Percentiles rank a stretch among this genome's conserved stretches.
Evolutionary conservation across 768 basidiomycete species (phyloP).

Genomic region (Mycena epipterygia): DNA sequence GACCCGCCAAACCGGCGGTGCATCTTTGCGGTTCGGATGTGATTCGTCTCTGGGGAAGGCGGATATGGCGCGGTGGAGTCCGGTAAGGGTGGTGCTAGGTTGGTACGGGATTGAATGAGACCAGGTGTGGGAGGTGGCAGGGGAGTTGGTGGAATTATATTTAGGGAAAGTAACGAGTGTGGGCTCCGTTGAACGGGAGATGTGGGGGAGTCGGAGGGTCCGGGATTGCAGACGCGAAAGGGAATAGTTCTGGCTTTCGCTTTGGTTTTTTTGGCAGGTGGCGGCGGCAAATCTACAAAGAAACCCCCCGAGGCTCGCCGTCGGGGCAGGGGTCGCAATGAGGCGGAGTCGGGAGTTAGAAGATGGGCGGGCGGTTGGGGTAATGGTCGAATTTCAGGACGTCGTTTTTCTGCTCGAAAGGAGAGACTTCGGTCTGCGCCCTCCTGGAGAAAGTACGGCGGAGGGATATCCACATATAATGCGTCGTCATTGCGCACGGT

Average conservation of each 20-base stretch:
- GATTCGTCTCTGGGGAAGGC: background rate
- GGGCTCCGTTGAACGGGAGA: conserved; percentile 1
- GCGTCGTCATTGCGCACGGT: background rate
- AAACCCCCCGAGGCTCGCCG: conserved; percentile 24
- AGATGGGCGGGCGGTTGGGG: background rate
- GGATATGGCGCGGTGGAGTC: too few species aligned
- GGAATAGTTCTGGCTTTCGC: background rate
- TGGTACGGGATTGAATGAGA: background rate
- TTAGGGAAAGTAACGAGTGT: background rate
- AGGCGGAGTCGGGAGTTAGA: background rate
- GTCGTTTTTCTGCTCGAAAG: background rate
- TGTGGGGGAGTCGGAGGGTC: conserved; percentile 19
- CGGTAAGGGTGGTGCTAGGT: background rate
- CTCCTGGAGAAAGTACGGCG: background rate
- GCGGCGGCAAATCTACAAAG: background rate
- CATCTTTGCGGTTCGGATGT: background rate
- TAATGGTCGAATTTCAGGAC: background rate
- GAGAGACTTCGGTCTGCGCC: background rate
- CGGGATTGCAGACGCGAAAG: conserved; percentile 23
- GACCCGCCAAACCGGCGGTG: conserved; percentile 26
- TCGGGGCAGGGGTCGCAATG: background rate
- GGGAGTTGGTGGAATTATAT: conserved; percentile 18
- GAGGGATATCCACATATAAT: background rate
- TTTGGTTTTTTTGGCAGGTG: background rate
- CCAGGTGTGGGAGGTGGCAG: conserved; percentile 14